Evolutionary conservation across 192 early-diverging fungal species (phyloP).

Genomic region (Linnemannia elongata): DNA sequence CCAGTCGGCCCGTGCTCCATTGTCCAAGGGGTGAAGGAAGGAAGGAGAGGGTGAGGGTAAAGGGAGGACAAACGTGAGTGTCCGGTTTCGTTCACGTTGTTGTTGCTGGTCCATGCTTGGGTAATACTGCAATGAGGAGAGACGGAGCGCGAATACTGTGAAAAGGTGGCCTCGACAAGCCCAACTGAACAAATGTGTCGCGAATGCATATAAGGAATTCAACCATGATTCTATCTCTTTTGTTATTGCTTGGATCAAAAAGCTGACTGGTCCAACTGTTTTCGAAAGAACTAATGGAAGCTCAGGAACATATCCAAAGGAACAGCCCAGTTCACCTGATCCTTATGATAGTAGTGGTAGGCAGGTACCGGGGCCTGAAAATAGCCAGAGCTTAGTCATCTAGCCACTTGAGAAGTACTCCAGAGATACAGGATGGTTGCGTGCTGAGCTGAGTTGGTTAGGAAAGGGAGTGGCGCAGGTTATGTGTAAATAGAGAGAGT

Average conservation of each 20-base stretch:
- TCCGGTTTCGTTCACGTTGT: background rate
- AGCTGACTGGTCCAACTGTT: too few species aligned
- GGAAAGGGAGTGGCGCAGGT: background rate
- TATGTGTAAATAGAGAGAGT: background rate
- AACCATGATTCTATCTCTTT: background rate
- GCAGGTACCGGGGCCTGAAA: background rate
- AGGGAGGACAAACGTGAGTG: background rate
- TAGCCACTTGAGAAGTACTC: background rate
- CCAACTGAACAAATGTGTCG: background rate
- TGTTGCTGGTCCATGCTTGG: background rate
- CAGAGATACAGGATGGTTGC: background rate
- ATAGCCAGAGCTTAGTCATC: background rate
- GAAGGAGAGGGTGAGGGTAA: too few species aligned
- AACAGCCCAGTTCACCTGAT: too few species aligned
- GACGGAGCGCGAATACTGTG: background rate
- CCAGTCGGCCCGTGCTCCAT: background rate
- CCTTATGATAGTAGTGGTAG: too few species aligned
- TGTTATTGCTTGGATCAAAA: too few species aligned
- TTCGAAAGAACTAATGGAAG: too few species aligned
- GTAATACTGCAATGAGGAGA: background rate
- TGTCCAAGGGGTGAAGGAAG: background rate
- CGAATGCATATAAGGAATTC: background rate
- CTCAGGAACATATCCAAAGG: too few species aligned
- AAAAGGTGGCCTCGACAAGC: background rate
- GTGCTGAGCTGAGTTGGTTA: background rate